Base-by-base conservation (phyloP, 73 alveolate species). In the Tetrahymena borealis region DNA sequence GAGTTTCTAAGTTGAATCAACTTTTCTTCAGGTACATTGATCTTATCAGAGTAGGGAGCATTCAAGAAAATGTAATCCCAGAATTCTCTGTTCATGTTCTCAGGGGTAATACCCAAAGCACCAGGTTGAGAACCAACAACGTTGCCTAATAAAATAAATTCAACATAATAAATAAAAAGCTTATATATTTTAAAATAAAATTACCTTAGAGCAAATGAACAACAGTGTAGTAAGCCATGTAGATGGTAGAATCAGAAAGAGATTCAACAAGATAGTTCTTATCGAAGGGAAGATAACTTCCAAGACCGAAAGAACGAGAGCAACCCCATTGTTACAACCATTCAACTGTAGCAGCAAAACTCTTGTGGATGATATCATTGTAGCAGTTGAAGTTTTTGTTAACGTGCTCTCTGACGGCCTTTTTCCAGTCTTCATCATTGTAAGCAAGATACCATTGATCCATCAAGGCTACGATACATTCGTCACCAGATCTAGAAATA, bases 321-420 rank as follows among this genome's bases (percentile, higher is more conserved):
- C 99, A 97, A 20, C 99, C 99, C 99, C 99, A 99, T 78, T 97
- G 98, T 91, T 97, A 97, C 31, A 99, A 98, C 99, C 99, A 99
- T 31, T 98, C 99, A 16, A 98, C 95, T 1, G 98, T 97, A 91
- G 96, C 99, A 41, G 96, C 97, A 92, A 99, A 96, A 36, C 97
- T 99, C 92, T 97, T 95, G 94, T 96, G 95, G 32, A 98, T 97
- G 39, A 97, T 93, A 3, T 98, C 97, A 39, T 96, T 97, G 96
- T 95, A 99, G 90, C 99, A 96, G 78, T 96, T 97, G 96, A 99
- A 98, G 91, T 98, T 95, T 37, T 94, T 96, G 31, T 94, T 94
- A 33, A 99, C 98, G 42, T 98, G 99, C 18, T 97, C 98, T 94
- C 94, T 95, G 20, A 98, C 99, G 36, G 94, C 92, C 31, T 96